These are phyloP conservation scores for Vigna mungo DNA, from an alignment of 306 rosid genomes.

Conservation along the genomic window DNA sequence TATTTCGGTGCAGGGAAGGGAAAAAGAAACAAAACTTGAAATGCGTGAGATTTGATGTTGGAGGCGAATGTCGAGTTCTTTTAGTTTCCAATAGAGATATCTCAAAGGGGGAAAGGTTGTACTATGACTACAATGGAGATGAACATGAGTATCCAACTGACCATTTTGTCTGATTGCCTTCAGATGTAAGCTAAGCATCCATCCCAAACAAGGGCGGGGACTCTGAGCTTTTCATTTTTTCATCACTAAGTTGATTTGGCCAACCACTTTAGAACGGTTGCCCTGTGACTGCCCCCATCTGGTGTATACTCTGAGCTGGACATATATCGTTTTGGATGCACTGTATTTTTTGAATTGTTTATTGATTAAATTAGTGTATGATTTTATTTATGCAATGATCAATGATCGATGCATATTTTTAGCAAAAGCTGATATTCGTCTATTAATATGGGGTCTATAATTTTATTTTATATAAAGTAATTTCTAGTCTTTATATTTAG, in stretches of 20 bases:
- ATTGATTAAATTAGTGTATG: not conserved
- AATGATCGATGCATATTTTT: not conserved
- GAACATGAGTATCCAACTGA: slow-evolving; percentile 95
- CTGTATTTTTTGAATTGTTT: not conserved
- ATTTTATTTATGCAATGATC: not conserved
- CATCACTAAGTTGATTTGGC: not conserved
- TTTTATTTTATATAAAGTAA: not conserved
- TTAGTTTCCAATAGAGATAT: slow-evolving; percentile 88
- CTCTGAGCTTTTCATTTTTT: not conserved
- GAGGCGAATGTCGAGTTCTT: slow-evolving; percentile 82
- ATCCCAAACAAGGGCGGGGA: no score
- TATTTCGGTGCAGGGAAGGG: slow-evolving; percentile 73
- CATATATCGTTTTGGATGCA: not conserved
- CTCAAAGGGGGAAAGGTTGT: slow-evolving; percentile 88
- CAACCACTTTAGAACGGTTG: not conserved
- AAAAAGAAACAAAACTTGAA: slow-evolving; percentile 90
- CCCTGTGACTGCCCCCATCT: not conserved
- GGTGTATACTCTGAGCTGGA: not conserved
- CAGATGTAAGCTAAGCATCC: not conserved
- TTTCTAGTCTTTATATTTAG: no score
- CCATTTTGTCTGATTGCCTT: slow-evolving; percentile 67
- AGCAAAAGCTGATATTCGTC: not conserved
- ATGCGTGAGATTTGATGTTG: slow-evolving; percentile 79
- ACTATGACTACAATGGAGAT: slow-evolving; percentile 89
- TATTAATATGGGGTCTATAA: not conserved